Base-by-base conservation (phyloP, 768 basidiomycete genomes). In the Boletus rubropictus region DNA sequence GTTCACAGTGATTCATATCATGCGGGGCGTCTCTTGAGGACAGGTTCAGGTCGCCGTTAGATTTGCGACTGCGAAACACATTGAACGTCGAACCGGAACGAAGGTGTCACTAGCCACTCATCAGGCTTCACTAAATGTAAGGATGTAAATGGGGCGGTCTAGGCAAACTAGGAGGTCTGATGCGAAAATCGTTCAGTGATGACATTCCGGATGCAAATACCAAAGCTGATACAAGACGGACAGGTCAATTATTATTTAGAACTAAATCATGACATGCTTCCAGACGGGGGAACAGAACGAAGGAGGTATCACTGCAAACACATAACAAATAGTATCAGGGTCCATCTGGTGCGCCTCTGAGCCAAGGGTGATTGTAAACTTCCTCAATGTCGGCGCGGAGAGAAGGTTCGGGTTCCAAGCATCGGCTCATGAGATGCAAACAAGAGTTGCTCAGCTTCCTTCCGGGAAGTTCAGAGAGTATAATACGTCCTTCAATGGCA, bases 331-430 rank as follows among this genome's bases (percentile, higher is more conserved):
- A 8, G 22, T 22, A 35, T 60, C 49, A 67, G 12, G 46, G 25
- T 31, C 50, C 58, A 36, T 61, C 50, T 44, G 51, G 42, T 24
- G 63, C 50, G 7, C 54, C 51, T 37, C 62, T 57, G 39, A 96
- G 74, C 93, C 95, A 98, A n/a, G 75, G 77, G 67, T 95, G 89
- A n/a, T 65, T 69, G 40, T 81, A 79, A 32, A 99, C 83, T 65
- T 94, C 85, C 40, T 73, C 69, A 44, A 97, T 90, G 33, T 84
- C 86, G 25, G 87, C 86, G 39, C 95, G 78, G 49, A 81, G 78
- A 51, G 78, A 69, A 2, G 90, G 91, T 58, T 96, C 81, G 14
- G 87, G 85, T 53, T 91, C 83, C 49, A 99, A 72, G 70, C 96
- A 97, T 44, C 78, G 75, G 44, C 69, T 69, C 78, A 89, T 80